Base-by-base conservation (phyloP, 352 stramenopile genomes). In the Globisporangium okanoganense region DNA sequence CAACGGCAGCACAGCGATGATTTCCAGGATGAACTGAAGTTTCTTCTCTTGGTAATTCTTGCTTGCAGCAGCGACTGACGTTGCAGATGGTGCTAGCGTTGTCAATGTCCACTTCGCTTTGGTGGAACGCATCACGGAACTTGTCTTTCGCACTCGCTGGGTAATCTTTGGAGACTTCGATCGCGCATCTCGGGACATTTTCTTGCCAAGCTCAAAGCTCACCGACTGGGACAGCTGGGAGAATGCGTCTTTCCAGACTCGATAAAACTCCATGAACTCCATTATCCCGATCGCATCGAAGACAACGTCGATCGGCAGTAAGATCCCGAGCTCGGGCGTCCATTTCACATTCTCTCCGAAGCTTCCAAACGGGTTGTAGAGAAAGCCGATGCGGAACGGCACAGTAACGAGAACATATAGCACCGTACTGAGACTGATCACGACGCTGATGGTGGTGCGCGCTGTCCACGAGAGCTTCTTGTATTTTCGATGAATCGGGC, bases 371-470 rank as follows among this genome's bases (percentile, higher is more conserved):
- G 78, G 78, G 59, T 90, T 78, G 47, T 82, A 90, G 54, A 85
- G 66, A 54, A 94, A 87, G 25, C 82, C 84, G 43, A 94, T 71
- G 0, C 82, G 81, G 8, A 91, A 67, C 16, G 80, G 82, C 5
- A 92, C 58, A 14, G 72, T 89, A 24, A 80, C 18, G 36, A 86
- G 68, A 20, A 81, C 60, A 68, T 92, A 92, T 22, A 82, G 35
- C 52, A 79, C 47, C 0, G 54, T 44, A 22, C 57, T 66, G 16
- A 81, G 49, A 22, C 65, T 72, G 25, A 74, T 38, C 2, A 43
- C 29, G 5, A 75, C 60, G 22, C 45, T 67, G 33, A 80, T 55
- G 1, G 70, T 86, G 36, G 79, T 62, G 14, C 75, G 61, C 4
- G 74, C 71, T n/a, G 65, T 64, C 77, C 77, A 86, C 25, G 77